Evolutionary conservation across 805 yeast genomes (phyloP).

Genomic region (Maudiozyma barnettii): DNA sequence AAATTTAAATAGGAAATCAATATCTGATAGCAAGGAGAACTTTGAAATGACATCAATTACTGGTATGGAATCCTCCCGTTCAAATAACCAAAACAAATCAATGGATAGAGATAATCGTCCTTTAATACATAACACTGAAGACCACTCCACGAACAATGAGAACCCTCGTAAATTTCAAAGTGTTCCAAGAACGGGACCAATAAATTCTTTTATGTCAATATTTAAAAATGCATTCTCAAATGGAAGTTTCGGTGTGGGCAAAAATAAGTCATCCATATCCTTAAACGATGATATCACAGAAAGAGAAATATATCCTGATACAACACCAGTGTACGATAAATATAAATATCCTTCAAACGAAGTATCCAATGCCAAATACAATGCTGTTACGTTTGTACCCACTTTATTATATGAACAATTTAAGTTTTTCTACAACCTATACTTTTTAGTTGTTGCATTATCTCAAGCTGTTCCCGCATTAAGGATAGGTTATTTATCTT

Average conservation of each 20-base stretch:
- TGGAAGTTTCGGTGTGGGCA: conserved; percentile 4
- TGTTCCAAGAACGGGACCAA: conserved; percentile 1
- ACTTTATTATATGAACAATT: conserved; percentile 88
- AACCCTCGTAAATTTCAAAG: neutral
- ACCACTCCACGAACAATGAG: neutral
- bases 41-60: conserved; percentile 25
- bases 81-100: conserved; percentile 8
- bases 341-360: conserved; percentile 55
- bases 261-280: conserved; percentile 8
- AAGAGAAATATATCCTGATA: conserved; percentile 36
- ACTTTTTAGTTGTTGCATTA: conserved; percentile 84
- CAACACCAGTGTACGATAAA: conserved; percentile 30
- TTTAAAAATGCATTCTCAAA: conserved; percentile 2
- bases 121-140: conserved; percentile 8
- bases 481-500: conserved; percentile 85
- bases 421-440: conserved; percentile 90
- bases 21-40: conserved; percentile 7
- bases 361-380: conserved; percentile 89
- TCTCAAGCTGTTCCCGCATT: conserved; percentile 86
- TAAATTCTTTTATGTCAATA: neutral
- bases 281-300: conserved; percentile 25
- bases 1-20: conserved; percentile 2
- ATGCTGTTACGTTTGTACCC: conserved; percentile 80
- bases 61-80: conserved; percentile 1
- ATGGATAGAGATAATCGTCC: conserved; percentile 16